These are phyloP conservation scores for Isoetes taiwanensis DNA, from an alignment of 75 land plant species.

Conservation along the genomic window DNA sequence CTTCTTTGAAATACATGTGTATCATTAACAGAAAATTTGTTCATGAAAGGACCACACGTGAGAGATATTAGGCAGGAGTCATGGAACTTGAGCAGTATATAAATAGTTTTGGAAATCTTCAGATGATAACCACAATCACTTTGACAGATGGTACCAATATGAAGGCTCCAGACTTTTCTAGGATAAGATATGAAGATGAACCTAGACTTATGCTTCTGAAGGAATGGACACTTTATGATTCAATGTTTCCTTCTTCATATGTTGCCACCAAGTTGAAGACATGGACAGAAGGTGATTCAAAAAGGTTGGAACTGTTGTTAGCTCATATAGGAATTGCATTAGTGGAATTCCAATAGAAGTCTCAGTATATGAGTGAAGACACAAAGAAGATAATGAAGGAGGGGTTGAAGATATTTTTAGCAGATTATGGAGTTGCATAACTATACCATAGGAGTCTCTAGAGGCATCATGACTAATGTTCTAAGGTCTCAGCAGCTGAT, in stretches of 20 bases:
- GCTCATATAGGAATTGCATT: conserved; percentile 87
- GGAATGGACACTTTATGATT: conserved; percentile 91
- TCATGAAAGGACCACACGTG: conserved; percentile 74
- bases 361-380: conserved; percentile 75
- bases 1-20: conserved; percentile 91
- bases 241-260: conserved; percentile 80
- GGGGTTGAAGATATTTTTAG: conserved; percentile 53
- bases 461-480: conserved; percentile 59
- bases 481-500: conserved; percentile 92
- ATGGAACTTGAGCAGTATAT: conserved; percentile 85
- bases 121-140: conserved; percentile 53
- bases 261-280: conserved; percentile 87
- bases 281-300: conserved; percentile 86
- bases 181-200: conserved; percentile 80
- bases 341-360: conserved; percentile 81
- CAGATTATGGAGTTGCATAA: conserved; percentile 61
- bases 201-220: conserved; percentile 82
- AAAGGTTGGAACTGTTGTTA: conserved; percentile 67
- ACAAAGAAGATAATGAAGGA: conserved; percentile 62
- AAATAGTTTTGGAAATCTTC: conserved; percentile 65
- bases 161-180: conserved; percentile 63
- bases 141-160: conserved; percentile 85
- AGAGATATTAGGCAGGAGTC: conserved; percentile 76
- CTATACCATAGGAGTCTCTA: conserved; percentile 78
- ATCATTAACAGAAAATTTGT: conserved; percentile 84